Evolutionary conservation across 2,329 filamentous ascomycete genomes (phyloP).

Genomic region (Neopestalotiopsis sp.): DNA sequence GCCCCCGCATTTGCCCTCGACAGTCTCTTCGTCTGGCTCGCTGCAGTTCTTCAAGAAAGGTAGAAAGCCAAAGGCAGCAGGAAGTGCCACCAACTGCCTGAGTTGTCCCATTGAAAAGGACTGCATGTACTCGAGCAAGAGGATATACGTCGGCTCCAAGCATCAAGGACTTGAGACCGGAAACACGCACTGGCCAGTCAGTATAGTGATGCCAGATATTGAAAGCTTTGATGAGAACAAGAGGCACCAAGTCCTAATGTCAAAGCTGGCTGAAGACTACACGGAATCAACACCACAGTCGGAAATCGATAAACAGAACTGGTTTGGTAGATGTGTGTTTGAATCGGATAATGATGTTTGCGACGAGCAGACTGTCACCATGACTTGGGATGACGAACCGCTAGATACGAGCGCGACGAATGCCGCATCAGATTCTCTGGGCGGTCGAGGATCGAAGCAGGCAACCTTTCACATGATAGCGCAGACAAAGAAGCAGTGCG

Average conservation of each 20-base stretch:
- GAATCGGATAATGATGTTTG: constrained; percentile 92
- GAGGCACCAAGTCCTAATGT: constrained; percentile 43
- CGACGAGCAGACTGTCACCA: constrained; percentile 89
- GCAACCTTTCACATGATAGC: constrained; percentile 95
- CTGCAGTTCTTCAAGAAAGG: constrained; percentile 78
- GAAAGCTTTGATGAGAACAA: constrained; percentile 69
- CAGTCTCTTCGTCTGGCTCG: constrained; percentile 76
- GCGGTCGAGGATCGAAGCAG: constrained; percentile 73
- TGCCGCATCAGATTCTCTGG: constrained; percentile 26
- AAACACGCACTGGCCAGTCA: constrained; percentile 80
- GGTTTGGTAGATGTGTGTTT: constrained; percentile 96
- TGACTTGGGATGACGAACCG: constrained; percentile 81
- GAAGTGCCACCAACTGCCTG: constrained; percentile 83
- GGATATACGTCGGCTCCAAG: constrained; percentile 76
- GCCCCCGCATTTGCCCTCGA: constrained; percentile 73
- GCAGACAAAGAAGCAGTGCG: constrained; percentile 84
- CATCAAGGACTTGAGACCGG: constrained; percentile 65
- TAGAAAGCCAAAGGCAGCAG: constrained; percentile 78
- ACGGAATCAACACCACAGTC: constrained; percentile 50
- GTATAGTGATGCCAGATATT: constrained; percentile 90
- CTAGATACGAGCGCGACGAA: constrained; percentile 28
- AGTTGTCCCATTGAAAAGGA: constrained; percentile 74
- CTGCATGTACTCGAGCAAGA: constrained; percentile 86
- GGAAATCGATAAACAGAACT: constrained; percentile 60
- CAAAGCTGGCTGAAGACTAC: constrained; percentile 55